A percentile compares a stretch with the other conserved stretches of the same genome.
These are phyloP conservation scores for Barnettozyma sp. DNA, from an alignment of 805 yeast species.

Conservation along the genomic window DNA sequence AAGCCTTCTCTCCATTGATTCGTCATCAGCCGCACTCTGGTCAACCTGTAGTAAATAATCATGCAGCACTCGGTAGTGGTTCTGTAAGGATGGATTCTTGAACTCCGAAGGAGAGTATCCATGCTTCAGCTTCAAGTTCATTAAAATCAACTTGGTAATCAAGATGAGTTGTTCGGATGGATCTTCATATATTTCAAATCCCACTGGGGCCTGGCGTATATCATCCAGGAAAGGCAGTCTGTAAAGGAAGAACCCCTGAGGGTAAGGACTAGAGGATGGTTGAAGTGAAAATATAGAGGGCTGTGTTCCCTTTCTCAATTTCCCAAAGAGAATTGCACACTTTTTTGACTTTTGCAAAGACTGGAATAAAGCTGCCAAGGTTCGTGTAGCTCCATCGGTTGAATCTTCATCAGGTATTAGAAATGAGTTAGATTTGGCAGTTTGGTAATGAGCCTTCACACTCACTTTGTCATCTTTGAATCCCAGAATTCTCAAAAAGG, in stretches of 20 bases:
- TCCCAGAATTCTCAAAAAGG: conserved; percentile 61
- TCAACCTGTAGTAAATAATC: conserved; percentile 59
- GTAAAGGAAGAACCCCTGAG: conserved; percentile 65
- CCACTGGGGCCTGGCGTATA: conserved; percentile 55
- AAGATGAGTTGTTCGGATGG: conserved; percentile 9
- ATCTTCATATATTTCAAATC: conserved; percentile 7
- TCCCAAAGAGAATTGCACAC: conserved; percentile 72
- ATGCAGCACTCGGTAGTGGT: conserved; percentile 58
- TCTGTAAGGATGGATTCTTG: conserved; percentile 60
- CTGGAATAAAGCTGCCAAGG: conserved; percentile 62
- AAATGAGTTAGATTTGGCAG: conserved; percentile 46
- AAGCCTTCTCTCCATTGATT: conserved; percentile 12
- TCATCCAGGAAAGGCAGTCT: conserved; percentile 72
- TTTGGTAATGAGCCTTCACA: conserved; percentile 44
- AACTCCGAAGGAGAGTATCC: conserved; percentile 53
- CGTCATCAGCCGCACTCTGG: conserved; percentile 10
- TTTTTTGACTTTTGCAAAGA: conserved; percentile 44
- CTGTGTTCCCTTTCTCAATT: conserved; percentile 41
- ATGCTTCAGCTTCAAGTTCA: conserved; percentile 35
- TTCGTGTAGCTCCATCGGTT: conserved; percentile 54
- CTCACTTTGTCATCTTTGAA: conserved; percentile 43
- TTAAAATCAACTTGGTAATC: conserved; percentile 22
- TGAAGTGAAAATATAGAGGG: conserved; percentile 56
- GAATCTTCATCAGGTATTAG: conserved; percentile 61
- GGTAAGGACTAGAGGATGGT: conserved; percentile 33